phyloP scores from a whole-genome alignment of 345 rosid species.

The Cardiospermum halicacabum region DNA sequence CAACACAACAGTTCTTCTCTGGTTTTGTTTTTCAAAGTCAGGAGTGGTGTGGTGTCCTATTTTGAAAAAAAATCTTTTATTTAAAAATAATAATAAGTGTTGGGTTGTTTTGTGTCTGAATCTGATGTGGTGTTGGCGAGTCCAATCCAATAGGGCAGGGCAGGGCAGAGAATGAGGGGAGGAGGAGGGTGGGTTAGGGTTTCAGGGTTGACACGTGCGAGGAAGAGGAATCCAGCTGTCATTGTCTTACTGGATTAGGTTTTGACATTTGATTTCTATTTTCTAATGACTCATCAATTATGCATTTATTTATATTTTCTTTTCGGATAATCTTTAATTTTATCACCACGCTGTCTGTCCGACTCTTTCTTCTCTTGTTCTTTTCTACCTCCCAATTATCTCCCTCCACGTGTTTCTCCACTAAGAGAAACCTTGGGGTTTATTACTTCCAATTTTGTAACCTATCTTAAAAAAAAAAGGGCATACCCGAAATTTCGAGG shows the following conservation, averaged over 20 bases:
- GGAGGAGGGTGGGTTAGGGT: constrained; percentile 54
- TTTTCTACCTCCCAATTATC: neutral
- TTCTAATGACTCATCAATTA: constrained; percentile 18
- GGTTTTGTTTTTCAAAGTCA: neutral
- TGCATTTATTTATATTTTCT: neutral
- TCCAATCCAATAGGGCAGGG: no score
- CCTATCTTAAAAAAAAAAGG: no score
- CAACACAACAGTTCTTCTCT: neutral
- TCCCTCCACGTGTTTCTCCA: neutral
- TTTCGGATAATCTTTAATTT: constrained; percentile 23
- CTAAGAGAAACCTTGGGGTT: no score
- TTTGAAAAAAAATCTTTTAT: no score
- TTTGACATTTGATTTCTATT: constrained; percentile 14
- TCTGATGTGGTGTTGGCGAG: constrained; percentile 44
- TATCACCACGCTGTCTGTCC: constrained; percentile 1
- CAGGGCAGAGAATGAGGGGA: no score
- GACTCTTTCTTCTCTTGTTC: neutral
- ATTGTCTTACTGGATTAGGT: constrained; percentile 48
- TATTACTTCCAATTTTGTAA: no score
- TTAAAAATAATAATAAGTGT: no score
- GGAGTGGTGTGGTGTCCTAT: neutral
- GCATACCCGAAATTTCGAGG: no score
- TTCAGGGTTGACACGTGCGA: constrained; percentile 61
- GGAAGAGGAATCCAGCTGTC: constrained; percentile 60
- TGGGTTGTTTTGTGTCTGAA: neutral